These are phyloP conservation scores for Tripterygium wilfordii DNA, from an alignment of 177 flowering plant species.

Conservation along the genomic window DNA sequence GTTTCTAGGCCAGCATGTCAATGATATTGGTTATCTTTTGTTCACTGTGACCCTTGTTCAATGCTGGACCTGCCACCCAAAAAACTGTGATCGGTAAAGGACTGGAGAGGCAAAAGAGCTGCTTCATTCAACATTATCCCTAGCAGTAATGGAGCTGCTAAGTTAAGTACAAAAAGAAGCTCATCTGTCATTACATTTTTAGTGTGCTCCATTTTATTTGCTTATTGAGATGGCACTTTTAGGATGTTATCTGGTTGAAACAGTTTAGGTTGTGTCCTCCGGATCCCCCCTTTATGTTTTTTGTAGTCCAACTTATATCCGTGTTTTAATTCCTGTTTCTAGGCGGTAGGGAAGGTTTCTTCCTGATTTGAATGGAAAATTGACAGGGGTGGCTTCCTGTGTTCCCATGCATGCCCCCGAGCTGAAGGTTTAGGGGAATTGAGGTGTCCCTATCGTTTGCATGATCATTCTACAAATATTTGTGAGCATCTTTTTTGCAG, in stretches of 20 bases:
- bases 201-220: not conserved
- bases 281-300: not conserved
- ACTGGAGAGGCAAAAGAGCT: constrained; percentile 89
- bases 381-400: constrained; percentile 82
- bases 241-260: not conserved
- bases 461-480: too few relatives aligned
- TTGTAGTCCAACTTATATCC: not conserved
- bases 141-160: constrained; percentile 86
- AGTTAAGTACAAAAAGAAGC: constrained; percentile 27
- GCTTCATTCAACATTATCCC: constrained; percentile 82
- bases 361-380: constrained; percentile 63
- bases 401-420: too few relatives aligned
- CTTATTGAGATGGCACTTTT: not conserved
- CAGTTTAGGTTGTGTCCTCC: not conserved
- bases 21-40: not conserved
- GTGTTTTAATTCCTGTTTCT: not conserved
- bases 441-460: too few relatives aligned
- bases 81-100: constrained; percentile 73
- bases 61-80: constrained; percentile 45
- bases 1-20: too few relatives aligned
- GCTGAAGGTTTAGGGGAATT: too few relatives aligned
- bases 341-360: constrained; percentile 87
- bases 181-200: not conserved
- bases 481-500: too few relatives aligned
- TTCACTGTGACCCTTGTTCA: not conserved